phyloP scores from a whole-genome alignment of 2,329 filamentous ascomycete genomes.

The Helotiales sp. region DNA sequence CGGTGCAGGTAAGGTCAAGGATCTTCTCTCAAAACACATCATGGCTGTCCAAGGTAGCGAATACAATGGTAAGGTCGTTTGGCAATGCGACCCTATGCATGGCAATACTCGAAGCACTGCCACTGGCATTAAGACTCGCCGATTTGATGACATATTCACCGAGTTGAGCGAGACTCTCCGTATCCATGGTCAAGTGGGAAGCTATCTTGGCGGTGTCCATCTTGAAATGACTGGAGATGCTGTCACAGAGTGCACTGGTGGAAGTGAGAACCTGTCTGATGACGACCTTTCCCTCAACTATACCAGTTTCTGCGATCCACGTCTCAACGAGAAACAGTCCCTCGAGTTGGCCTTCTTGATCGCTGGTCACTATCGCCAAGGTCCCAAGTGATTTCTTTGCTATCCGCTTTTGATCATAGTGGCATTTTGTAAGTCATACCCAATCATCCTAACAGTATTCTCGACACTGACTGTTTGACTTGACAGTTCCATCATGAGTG shows the following conservation, averaged over 20 bases:
- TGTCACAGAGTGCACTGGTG: slow-evolving; percentile 93
- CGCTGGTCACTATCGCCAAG: slow-evolving; percentile 61
- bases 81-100: slow-evolving; percentile 99
- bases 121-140: slow-evolving; percentile 84
- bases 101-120: slow-evolving; percentile 73
- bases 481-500: too few relatives aligned
- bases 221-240: slow-evolving; percentile 93
- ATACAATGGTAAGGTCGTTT: slow-evolving; percentile 69
- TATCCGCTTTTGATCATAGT: too few relatives aligned
- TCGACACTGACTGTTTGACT: too few relatives aligned
- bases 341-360: slow-evolving; percentile 93
- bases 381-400: too few relatives aligned
- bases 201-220: slow-evolving; percentile 90
- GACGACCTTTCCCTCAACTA: slow-evolving; percentile 89
- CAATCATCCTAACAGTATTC: too few relatives aligned
- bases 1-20: slow-evolving; percentile 73
- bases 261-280: slow-evolving; percentile 82
- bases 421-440: too few relatives aligned
- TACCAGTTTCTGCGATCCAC: slow-evolving; percentile 92
- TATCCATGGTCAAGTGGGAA: slow-evolving; percentile 81
- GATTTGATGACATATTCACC: slow-evolving; percentile 85
- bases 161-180: slow-evolving; percentile 82
- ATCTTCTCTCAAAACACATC: slow-evolving; percentile 81
- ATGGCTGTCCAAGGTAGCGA: slow-evolving; percentile 81
- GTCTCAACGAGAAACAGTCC: slow-evolving; percentile 96